Base-by-base conservation (phyloP, 2,329 filamentous ascomycete genomes). In the Pseudodiploospora longispora region DNA sequence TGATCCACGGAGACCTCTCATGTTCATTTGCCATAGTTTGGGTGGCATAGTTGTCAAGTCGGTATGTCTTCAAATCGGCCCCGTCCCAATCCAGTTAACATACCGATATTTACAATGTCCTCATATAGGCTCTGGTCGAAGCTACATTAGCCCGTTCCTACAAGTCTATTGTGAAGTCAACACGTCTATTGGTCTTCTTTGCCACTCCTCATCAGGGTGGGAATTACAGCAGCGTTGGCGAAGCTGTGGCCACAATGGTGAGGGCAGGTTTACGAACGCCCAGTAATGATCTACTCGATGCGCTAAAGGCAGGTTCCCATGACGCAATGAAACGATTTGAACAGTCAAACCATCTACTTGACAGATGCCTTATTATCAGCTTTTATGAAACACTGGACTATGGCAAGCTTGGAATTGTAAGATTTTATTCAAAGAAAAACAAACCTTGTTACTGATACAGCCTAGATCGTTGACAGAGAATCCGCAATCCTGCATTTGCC, bases 141-240 rank as follows among this genome's bases (percentile, higher is more conserved):
- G 42, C 46, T 10, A 33, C 36, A 27, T 19, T 40, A 42, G 35
- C 34, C 30, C 30, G 33, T 30, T 35, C 28, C 5, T 45, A 34
- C n/a, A 34, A n/a, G 31, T 7, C 31, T 10, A 39, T 45, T 6
- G 30, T 37, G 10, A 30, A 42, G 6, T 37, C 27, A 4, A 45
- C 46, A 28, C 28, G 40, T 3, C 39, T 47, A 28, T 30, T 47
- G 4, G 38, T 45, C 2, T 47, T 47, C 29, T 47, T 47, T 35
- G 42, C 41, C 31, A 47, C 46, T 4, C 46, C 46, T n/a, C 46
- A 47, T 32, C 38, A n/a, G n/a, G n/a, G n/a, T n/a, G n/a, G n/a
- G n/a, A n/a, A n/a, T n/a, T n/a, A n/a, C n/a, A n/a, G 32, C 29
- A 41, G 45, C 10, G 38, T 42, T 7, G 38, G 35, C 35, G 39